Evolutionary conservation across 768 basidiomycete genomes (phyloP), one percentile per base, ranked within the genome.

Genomic region (Kwoniella sp.): DNA sequence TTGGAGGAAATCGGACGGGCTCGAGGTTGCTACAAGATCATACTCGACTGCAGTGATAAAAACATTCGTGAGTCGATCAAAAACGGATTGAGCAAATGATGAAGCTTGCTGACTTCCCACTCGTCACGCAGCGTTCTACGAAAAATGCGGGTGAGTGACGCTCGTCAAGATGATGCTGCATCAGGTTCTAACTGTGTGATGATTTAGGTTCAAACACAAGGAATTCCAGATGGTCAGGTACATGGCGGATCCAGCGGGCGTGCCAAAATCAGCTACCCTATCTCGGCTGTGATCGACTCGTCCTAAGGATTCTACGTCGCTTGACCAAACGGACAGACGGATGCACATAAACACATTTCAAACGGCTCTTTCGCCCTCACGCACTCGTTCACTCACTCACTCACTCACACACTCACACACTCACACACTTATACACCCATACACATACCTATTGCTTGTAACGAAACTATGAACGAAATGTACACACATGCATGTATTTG

Each of bases 21-120:
- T 82, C 84, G 66, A 88, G 94, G 51, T 86, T 90, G 81, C 51
- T 99, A 98, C 83, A 99, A 99, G 88, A 93, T 93, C 17, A 98
- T 99, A 73, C 82, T 99, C 20, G 95, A 99, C 80, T 99, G 96
- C 79, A 91, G 86, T 77, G 87, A 92, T 66, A 84, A 85, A 59
- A 99, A 99, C 73, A 89, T 93, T 68, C 90, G 95, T 97, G 78
- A 81, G 93, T 87, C 4, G 12, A 2, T 22, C n/a, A 26, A 26
- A 7, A 23, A 22, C 34, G 23, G 41, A 17, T 17, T 45, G 15
- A 17, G 41, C n/a, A n/a, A n/a, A n/a, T n/a, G n/a, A n/a, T n/a
- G 17, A 9, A 9, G 41, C 5, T 3, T 45, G 41, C 41, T 45
- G 41, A 45, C 17, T 31, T 63, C 29, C 13, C 11, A 2, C 26